Evolutionary conservation across 805 yeast genomes (phyloP).

Genomic region (Monosporozyma siamensis): DNA sequence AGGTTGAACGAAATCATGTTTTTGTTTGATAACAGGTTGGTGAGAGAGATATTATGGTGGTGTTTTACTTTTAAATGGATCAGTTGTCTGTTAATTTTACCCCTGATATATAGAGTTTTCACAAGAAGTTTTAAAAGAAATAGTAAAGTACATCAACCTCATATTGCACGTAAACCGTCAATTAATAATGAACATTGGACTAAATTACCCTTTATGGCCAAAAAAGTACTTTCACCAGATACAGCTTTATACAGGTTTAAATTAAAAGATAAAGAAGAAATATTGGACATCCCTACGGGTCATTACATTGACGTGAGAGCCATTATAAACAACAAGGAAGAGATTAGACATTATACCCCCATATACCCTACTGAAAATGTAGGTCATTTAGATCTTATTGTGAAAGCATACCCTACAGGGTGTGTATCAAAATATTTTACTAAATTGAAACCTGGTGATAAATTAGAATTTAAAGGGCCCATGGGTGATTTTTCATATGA

Average conservation of each 20-base stretch:
- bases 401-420: constrained; percentile 66
- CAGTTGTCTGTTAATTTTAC: too few relatives aligned
- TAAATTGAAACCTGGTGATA: constrained; percentile 49
- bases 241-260: constrained; percentile 65
- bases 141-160: too few relatives aligned
- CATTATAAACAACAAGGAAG: constrained; percentile 26
- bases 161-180: constrained; percentile 29
- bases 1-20: too few relatives aligned
- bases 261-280: constrained; percentile 48
- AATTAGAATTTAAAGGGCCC: constrained; percentile 66
- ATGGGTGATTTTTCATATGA: constrained; percentile 58
- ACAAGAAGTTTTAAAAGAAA: too few relatives aligned
- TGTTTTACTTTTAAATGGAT: too few relatives aligned
- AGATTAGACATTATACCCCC: constrained; percentile 63
- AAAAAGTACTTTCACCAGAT: constrained; percentile 58
- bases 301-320: constrained; percentile 57
- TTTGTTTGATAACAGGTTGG: too few relatives aligned
- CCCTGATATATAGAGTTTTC: too few relatives aligned
- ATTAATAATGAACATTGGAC: constrained; percentile 42
- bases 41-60: too few relatives aligned
- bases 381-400: constrained; percentile 68
- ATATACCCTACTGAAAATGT: constrained; percentile 56
- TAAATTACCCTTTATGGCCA: constrained; percentile 57
- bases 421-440: constrained; percentile 60
- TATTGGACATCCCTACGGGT: constrained; percentile 60